Base-by-base conservation (phyloP, 148 eudicot species). In the Agrostemma githago region DNA sequence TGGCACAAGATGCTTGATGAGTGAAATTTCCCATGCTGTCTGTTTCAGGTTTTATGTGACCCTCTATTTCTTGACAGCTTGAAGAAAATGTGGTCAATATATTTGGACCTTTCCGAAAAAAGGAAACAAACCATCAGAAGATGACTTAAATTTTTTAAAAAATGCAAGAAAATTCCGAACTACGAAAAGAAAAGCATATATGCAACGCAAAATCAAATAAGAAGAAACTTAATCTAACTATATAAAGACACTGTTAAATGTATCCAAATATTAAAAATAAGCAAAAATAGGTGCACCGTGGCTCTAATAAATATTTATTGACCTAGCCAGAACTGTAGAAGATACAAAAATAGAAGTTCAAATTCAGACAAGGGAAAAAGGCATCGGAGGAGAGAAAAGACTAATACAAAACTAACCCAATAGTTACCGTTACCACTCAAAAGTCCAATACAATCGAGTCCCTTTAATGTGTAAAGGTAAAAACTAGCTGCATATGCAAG, bases 81-180 rank as follows among this genome's bases (percentile, higher is more conserved):
- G 83, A 82, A 80, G 86, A 86, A 79, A 91, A 86, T 72, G 82
- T 71, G 44, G 84, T 76, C 79, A 89, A 77, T 72, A 91, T 64
- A 75, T 80, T 81, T 70, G 97, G 97, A 91, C 97, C 98, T 93
- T 77, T 69, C 20, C 72, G 65, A 73, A 37, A 78, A 71, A 39
- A 64, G 70, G 74, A 62, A 43, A 72, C 2, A 19, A 42, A 73
- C 16, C 20, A 72, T 72, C 59, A 80, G 73, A 60, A 38, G 46
- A 60, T 61, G 53, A 71, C 77, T 51, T 51, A 51, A 4, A 51
- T 51, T 10, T 12, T 15, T 10, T 9, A 15, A 51, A 51, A 51
- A 51, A 51, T 10, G 56, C 8, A 51, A 51, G 56, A 11, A 11
- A 12, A 15, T 26, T 26, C 34, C 11, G 9, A 51, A 51, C 56